Base-by-base conservation (phyloP, 2,329 filamentous ascomycete species). In the Fusarium coffeatum region DNA sequence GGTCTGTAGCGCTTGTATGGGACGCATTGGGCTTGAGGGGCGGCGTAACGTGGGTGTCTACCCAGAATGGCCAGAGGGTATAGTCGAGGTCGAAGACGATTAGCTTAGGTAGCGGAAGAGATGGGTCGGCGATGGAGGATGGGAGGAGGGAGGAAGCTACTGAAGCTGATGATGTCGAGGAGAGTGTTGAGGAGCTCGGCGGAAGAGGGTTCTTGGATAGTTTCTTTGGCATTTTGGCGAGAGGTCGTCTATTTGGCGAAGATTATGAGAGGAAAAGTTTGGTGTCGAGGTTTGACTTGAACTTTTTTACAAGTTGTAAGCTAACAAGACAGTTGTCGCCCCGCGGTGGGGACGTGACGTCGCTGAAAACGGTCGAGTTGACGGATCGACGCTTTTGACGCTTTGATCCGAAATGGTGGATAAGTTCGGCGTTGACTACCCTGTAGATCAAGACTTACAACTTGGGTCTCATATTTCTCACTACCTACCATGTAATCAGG, bases 61-160 rank as follows among this genome's bases (percentile, higher is more conserved):
- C 91, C 95, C 95, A 98, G 82, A 98, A 98, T 7, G 94, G 94
- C 96, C 95, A 98, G n/a, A 98, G 86, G 0, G 96, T 98, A 85
- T 98, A 98, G 85, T 98, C 95, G 68, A 98, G 89, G 79, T 98
- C 96, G 82, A 98, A 98, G 69, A 96, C 92, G 74, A 98, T 87
- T 72, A 97, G 86, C 66, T 90, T 89, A 0, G 94, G 94, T 3
- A 97, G 87, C 0, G 93, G 92, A 0, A 89, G 87, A 16, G 72
- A 55, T 43, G 88, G 80, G 79, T 88, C 84, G 71, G 78, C 75
- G 40, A 88, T 83, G 72, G 84, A 82, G 23, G 77, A 34, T 7
- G 85, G 84, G 22, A 80, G 64, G 37, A 70, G 50, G 77, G 42
- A 55, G 16, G 67, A 40, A 13, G 30, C 82, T 79, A 65, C 81